A percentile compares a stretch with the other conserved stretches of the same genome.
Evolutionary conservation across 495 filamentous ascomycete species (phyloP).

Genomic region (Neurospora africana): DNA sequence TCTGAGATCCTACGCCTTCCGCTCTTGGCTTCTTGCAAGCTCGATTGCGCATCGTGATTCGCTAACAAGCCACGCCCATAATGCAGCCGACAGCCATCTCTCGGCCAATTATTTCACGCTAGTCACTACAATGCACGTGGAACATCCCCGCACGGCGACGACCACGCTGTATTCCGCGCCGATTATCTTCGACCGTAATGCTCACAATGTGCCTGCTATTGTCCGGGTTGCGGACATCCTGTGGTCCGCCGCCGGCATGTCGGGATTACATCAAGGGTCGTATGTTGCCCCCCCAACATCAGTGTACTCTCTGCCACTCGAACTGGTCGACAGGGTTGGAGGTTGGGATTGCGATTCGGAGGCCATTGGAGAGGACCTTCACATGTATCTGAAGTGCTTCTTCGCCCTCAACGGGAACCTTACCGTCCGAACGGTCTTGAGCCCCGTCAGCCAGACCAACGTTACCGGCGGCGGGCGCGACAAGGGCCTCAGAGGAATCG

Average conservation of each 20-base stretch:
- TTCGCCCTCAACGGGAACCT: slow-evolving; percentile 56
- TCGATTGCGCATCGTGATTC: slow-evolving; percentile 12
- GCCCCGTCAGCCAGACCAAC: slow-evolving; percentile 59
- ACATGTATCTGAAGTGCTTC: slow-evolving; percentile 69
- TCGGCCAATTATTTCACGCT: slow-evolving; percentile 52
- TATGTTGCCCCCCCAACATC: slow-evolving; percentile 55
- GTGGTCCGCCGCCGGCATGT: slow-evolving; percentile 56
- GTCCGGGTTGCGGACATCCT: slow-evolving; percentile 59
- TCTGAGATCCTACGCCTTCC: not conserved
- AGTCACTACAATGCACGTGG: slow-evolving; percentile 48
- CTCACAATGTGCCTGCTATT: slow-evolving; percentile 51
- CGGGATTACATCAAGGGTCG: slow-evolving; percentile 50
- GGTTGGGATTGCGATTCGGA: slow-evolving; percentile 58
- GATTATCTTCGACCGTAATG: slow-evolving; percentile 65
- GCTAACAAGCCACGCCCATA: slow-evolving; percentile 18
- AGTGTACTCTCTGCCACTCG: slow-evolving; percentile 56
- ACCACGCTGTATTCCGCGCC: slow-evolving; percentile 55
- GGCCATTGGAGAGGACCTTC: slow-evolving; percentile 61
- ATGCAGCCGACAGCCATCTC: slow-evolving; percentile 57
- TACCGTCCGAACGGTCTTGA: slow-evolving; percentile 41
- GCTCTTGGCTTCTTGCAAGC: not conserved
- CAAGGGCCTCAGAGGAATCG: slow-evolving; percentile 36
- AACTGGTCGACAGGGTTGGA: slow-evolving; percentile 50
- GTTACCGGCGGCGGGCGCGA: slow-evolving; percentile 44
- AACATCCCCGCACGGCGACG: slow-evolving; percentile 40